Percentiles rank a stretch among this genome's conserved stretches.
These are phyloP conservation scores for Pythium utonaiense DNA, from an alignment of 352 stramenopile species.

Conservation along the genomic window DNA sequence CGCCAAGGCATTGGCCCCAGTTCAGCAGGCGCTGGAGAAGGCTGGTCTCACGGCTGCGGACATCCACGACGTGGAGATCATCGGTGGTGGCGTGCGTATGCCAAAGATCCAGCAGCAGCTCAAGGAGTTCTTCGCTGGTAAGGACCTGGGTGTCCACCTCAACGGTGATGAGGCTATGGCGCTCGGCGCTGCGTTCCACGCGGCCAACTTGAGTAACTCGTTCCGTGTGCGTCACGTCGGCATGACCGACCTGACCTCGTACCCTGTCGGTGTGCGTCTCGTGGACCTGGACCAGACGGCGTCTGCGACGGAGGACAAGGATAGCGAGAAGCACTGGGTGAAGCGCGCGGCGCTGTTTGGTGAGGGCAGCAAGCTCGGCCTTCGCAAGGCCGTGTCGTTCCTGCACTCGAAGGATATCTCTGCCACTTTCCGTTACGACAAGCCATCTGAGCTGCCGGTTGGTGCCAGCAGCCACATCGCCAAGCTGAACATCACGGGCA, in stretches of 20 bases:
- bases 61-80: constrained; percentile 94
- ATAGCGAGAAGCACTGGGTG: constrained; percentile 77
- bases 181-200: constrained; percentile 93
- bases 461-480: constrained; percentile 75
- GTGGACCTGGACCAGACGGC: constrained; percentile 58
- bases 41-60: constrained; percentile 90
- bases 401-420: constrained; percentile 90
- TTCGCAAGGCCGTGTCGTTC: constrained; percentile 96
- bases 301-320: constrained; percentile 37
- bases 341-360: constrained; percentile 93
- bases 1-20: constrained; percentile 76
- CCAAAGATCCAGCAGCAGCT: constrained; percentile 93
- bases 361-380: constrained; percentile 70
- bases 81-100: constrained; percentile 95
- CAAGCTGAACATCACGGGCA: constrained; percentile 91
- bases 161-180: constrained; percentile 99
- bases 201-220: constrained; percentile 94
- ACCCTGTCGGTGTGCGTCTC: constrained; percentile 85
- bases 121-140: constrained; percentile 59
- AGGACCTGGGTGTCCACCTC: constrained; percentile 94
- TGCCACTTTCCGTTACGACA: constrained; percentile 91
- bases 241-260: constrained; percentile 92
- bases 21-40: constrained; percentile 82
- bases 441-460: constrained; percentile 72
- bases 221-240: constrained; percentile 95